A percentile compares a stretch with the other conserved stretches of the same genome.
phyloP scores from a whole-genome alignment of 2,329 filamentous ascomycete species.

The Pseudocercospora musae region DNA sequence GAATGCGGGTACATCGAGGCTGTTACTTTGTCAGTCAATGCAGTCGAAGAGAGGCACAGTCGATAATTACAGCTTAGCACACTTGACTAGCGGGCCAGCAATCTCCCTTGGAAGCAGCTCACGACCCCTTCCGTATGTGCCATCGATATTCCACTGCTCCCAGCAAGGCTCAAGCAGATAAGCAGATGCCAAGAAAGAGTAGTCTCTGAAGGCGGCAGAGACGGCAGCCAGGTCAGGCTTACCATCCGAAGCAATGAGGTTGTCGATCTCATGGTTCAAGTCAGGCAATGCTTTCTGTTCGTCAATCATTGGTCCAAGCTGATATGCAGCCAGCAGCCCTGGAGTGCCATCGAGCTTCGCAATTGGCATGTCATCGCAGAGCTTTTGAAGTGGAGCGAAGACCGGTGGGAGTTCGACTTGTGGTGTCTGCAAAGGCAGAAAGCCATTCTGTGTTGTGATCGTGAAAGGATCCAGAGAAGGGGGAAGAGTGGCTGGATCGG shows the following conservation, averaged over 20 bases:
- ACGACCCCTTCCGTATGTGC: slow-evolving; percentile 70
- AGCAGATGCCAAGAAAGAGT: slow-evolving; percentile 83
- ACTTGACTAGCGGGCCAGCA: slow-evolving; percentile 76
- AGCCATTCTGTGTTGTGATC: slow-evolving; percentile 72
- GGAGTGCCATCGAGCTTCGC: slow-evolving; percentile 68
- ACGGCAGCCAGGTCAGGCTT: slow-evolving; percentile 71
- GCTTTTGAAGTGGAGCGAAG: slow-evolving; percentile 68
- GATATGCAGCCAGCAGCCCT: slow-evolving; percentile 71
- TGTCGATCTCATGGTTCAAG: slow-evolving; percentile 62
- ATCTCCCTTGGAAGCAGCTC: slow-evolving; percentile 70
- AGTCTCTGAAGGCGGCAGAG: slow-evolving; percentile 87
- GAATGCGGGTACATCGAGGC: slow-evolving; percentile 78
- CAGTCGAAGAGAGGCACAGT: not conserved
- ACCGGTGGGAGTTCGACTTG: slow-evolving; percentile 61
- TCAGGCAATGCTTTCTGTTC: slow-evolving; percentile 65
- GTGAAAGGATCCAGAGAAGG: slow-evolving; percentile 55
- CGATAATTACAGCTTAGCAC: slow-evolving; percentile 74
- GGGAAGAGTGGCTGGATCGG: slow-evolving; percentile 27
- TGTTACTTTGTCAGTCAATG: slow-evolving; percentile 29
- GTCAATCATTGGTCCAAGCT: slow-evolving; percentile 71
- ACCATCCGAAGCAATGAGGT: slow-evolving; percentile 50
- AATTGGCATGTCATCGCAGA: slow-evolving; percentile 76
- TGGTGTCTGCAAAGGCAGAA: slow-evolving; percentile 61
- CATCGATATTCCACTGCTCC: slow-evolving; percentile 62
- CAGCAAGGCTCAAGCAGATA: slow-evolving; percentile 92